Evolutionary conservation across 2,329 filamentous ascomycete species (phyloP).

Genomic region (Trichoderma sp.): DNA sequence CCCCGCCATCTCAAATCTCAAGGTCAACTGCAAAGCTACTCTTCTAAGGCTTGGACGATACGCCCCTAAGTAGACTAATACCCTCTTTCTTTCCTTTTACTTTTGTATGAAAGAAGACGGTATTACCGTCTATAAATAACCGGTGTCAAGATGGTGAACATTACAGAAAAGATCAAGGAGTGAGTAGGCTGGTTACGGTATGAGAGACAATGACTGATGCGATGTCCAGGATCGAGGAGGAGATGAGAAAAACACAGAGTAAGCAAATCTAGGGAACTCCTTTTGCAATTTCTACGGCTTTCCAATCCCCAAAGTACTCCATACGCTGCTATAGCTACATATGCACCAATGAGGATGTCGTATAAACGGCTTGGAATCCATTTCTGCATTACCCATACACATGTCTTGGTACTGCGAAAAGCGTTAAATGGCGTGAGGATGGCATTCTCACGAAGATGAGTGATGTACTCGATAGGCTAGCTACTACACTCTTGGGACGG

Average conservation of each 20-base stretch:
- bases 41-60: not conserved
- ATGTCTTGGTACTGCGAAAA: not conserved
- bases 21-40: not conserved
- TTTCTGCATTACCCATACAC: not conserved
- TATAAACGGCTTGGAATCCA: not conserved
- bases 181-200: conserved; percentile 43
- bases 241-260: conserved; percentile 99
- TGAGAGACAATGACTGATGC: conserved; percentile 24
- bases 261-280: conserved; percentile 36
- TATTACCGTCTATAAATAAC: conserved; percentile 32
- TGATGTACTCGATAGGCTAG: not conserved
- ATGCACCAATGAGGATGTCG: not conserved
- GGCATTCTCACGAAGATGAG: not conserved
- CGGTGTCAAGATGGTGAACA: conserved; percentile 81
- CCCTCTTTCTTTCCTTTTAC: not conserved
- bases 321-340: not conserved
- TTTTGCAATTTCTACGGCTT: not conserved
- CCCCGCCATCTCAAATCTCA: conserved; percentile 12
- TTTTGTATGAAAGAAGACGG: conserved; percentile 26
- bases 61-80: not conserved
- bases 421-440: not conserved
- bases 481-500: not conserved
- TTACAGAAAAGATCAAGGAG: conserved; percentile 99
- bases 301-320: not conserved
- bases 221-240: conserved; percentile 86